phyloP scores from a whole-genome alignment of 2,329 filamentous ascomycete genomes.

The Colletotrichum liaoningense region DNA sequence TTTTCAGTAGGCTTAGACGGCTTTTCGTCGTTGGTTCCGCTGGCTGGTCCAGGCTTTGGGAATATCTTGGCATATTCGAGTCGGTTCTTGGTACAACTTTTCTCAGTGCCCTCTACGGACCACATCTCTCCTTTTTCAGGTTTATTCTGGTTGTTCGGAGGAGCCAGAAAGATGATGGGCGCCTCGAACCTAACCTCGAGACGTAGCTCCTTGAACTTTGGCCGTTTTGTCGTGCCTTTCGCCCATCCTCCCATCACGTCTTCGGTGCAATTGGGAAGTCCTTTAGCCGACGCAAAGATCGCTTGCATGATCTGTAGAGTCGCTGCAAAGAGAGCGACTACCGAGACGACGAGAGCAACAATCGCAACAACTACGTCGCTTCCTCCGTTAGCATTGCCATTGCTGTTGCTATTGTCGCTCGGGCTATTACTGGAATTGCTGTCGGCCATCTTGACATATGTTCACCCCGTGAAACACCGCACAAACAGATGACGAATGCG shows the following conservation, averaged over 20 bases:
- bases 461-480: not conserved
- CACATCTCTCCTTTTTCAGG: not conserved
- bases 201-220: conserved; percentile 1
- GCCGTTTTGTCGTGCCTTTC: not conserved
- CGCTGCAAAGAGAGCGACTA: conserved; percentile 13
- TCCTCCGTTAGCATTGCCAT: not conserved
- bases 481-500: not conserved
- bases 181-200: conserved; percentile 25
- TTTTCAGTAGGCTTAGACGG: not conserved
- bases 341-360: conserved; percentile 10
- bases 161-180: conserved; percentile 22
- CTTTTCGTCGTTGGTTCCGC: not conserved
- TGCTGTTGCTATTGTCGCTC: not conserved
- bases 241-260: conserved; percentile 27
- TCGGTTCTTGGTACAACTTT: not conserved
- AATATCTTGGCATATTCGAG: not conserved
- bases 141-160: not conserved
- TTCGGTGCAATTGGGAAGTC: conserved; percentile 14
- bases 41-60: not conserved
- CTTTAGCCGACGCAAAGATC: conserved; percentile 11
- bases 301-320: conserved; percentile 19
- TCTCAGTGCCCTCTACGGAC: not conserved
- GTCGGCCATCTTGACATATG: not conserved
- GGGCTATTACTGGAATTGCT: not conserved
- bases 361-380: conserved; percentile 3